Evolutionary conservation across 768 basidiomycete genomes (phyloP).

Genomic region (Amanita pallidorosea): DNA sequence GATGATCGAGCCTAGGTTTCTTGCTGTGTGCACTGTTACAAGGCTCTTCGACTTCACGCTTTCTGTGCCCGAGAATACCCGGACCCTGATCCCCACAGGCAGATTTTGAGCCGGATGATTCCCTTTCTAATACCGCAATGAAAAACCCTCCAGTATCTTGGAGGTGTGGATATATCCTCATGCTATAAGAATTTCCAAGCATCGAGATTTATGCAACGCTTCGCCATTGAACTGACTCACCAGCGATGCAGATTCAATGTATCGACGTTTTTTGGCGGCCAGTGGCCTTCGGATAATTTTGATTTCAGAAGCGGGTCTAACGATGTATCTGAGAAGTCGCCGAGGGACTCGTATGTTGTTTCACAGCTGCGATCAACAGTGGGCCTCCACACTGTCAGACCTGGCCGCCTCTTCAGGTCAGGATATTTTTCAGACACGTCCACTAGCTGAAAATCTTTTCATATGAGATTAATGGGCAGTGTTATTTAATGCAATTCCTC

Average conservation of each 20-base stretch:
- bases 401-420: conserved; percentile 63
- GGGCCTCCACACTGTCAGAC: conserved; percentile 71
- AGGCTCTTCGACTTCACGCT: conserved; percentile 39
- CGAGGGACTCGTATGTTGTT: conserved; percentile 47
- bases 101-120: conserved; percentile 4
- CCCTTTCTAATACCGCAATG: conserved; percentile 76
- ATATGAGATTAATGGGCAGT: not conserved
- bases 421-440: conserved; percentile 69
- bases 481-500: conserved; percentile 6
- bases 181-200: conserved; percentile 26
- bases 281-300: conserved; percentile 65
- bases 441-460: conserved; percentile 62
- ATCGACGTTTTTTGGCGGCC: conserved; percentile 64
- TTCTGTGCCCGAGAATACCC: conserved; percentile 26
- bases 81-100: not conserved
- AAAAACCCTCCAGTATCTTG: conserved; percentile 98
- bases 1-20: not conserved
- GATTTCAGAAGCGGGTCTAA: conserved; percentile 38
- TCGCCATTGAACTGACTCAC: conserved; percentile 27
- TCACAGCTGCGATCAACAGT: conserved; percentile 44
- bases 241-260: conserved; percentile 59
- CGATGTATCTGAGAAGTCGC: conserved; percentile 42
- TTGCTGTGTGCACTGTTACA: conserved; percentile 24
- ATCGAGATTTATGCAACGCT: not conserved
- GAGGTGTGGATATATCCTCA: conserved; percentile 89